Conservation (phyloP, 164 flowering plant species). For the Kalanchoe fedtschenkoi region DNA sequence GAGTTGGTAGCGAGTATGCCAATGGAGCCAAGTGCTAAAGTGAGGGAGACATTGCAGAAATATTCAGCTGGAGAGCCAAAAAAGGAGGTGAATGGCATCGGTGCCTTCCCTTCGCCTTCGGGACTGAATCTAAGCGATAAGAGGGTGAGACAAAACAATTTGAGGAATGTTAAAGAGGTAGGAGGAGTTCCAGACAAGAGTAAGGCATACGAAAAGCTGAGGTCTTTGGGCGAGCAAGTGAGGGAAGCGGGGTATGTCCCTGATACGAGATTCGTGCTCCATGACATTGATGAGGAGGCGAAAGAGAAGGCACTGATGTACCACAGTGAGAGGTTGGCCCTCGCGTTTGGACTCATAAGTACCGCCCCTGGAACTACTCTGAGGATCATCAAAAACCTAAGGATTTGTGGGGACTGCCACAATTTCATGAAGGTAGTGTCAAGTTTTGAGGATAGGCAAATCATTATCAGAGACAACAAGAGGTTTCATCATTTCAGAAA, state of each 20-base stretch:
- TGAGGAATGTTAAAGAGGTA: constrained; percentile 2
- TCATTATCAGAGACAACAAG: background rate
- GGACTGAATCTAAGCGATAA: constrained; percentile 17
- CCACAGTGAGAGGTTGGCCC: background rate
- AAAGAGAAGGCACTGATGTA: background rate
- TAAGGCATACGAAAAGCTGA: constrained; percentile 24
- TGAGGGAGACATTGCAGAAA: constrained; percentile 20
- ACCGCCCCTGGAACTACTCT: background rate
- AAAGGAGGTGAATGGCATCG: constrained; percentile 8
- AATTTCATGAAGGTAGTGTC: background rate
- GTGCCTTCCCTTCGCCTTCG: constrained; percentile 10
- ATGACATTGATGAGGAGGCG: constrained; percentile 3
- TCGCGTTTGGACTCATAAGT: background rate
- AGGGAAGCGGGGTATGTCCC: constrained; percentile 42
- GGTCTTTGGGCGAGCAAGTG: constrained; percentile 22
- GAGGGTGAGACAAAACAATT: constrained; percentile 13
- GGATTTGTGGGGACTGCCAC: background rate
- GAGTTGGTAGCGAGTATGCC: constrained; percentile 32
- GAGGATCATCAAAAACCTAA: background rate
- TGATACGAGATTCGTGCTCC: too few species aligned
- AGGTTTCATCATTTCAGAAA: background rate
- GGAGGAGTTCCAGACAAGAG: constrained; percentile 15
- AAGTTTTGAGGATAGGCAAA: background rate
- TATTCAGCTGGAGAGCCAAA: constrained; percentile 6
- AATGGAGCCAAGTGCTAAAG: constrained; percentile 17